These are phyloP conservation scores for Mucor irregularis DNA, from an alignment of 371 early-diverging fungal genomes.

Conservation along the genomic window DNA sequence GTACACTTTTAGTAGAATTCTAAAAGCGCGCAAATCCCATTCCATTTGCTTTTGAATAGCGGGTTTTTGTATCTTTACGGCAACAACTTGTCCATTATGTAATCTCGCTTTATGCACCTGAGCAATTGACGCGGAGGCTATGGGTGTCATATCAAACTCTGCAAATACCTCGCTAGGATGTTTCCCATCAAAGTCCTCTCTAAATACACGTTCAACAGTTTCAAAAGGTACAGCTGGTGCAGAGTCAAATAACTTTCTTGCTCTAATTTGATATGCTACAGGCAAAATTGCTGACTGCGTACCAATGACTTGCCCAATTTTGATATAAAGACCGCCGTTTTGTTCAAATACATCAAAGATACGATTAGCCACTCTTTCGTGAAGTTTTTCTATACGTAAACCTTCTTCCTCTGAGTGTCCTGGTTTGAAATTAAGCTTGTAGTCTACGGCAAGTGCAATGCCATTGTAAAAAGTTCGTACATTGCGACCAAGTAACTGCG, in stretches of 20 bases:
- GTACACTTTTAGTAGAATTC: conserved; percentile 56
- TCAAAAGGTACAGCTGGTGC: conserved; percentile 78
- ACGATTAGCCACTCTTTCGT: conserved; percentile 69
- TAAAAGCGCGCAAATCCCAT: conserved; percentile 79
- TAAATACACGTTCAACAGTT: conserved; percentile 70
- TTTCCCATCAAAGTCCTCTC: conserved; percentile 61
- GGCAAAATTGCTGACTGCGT: conserved; percentile 80
- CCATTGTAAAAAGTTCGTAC: conserved; percentile 62
- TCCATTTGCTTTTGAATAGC: conserved; percentile 80
- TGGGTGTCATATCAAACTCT: conserved; percentile 69
- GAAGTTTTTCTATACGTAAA: conserved; percentile 53
- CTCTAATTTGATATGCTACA: conserved; percentile 67
- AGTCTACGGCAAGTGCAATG: conserved; percentile 62
- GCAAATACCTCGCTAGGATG: conserved; percentile 67
- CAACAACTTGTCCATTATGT: conserved; percentile 72
- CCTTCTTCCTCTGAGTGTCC: conserved; percentile 39
- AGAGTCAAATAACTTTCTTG: conserved; percentile 78
- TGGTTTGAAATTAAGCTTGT: conserved; percentile 76
- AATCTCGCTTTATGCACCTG: conserved; percentile 91
- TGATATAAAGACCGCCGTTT: conserved; percentile 90
- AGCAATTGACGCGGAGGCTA: conserved; percentile 93
- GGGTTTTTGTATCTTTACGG: conserved; percentile 94
- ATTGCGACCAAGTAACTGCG: conserved; percentile 56
- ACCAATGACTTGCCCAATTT: conserved; percentile 88
- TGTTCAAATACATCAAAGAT: conserved; percentile 78